Conservation (phyloP, 306 rosid species). For the Cicer judaicum region DNA sequence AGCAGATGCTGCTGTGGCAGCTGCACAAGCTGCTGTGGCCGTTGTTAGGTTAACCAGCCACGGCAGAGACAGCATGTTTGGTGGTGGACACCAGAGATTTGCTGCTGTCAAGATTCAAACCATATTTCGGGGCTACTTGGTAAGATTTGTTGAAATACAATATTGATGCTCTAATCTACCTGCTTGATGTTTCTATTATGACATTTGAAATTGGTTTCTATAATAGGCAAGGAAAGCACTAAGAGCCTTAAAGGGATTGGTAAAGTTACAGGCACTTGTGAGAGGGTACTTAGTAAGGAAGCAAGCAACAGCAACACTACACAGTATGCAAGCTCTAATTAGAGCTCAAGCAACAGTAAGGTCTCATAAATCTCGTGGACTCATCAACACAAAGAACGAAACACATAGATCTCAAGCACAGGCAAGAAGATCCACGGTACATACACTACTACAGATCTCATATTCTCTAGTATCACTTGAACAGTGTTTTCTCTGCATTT, state of each 20-base stretch:
- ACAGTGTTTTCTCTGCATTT: background rate
- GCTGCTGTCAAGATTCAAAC: conserved; percentile 90
- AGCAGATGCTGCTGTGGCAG: conserved; percentile 92
- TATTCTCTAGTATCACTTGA: conserved; percentile 17
- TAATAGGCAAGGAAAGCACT: conserved; percentile 88
- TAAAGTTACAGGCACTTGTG: conserved; percentile 84
- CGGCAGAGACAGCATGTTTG: conserved; percentile 68
- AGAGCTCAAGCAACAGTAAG: conserved; percentile 96
- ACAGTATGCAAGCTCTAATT: conserved; percentile 86
- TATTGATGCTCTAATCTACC: too few relatives aligned
- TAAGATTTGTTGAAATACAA: conserved; percentile 32
- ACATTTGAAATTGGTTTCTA: conserved; percentile 15
- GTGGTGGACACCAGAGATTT: conserved; percentile 67
- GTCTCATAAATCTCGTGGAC: conserved; percentile 62
- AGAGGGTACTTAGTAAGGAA: conserved; percentile 91
- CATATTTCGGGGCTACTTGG: conserved; percentile 76
- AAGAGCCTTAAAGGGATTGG: conserved; percentile 87
- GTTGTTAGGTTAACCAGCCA: conserved; percentile 90
- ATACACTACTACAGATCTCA: conserved; percentile 39
- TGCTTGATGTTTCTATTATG: background rate
- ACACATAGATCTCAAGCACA: conserved; percentile 52
- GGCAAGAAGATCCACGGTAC: conserved; percentile 76
- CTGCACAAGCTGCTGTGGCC: conserved; percentile 90
- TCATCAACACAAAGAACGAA: conserved; percentile 47
- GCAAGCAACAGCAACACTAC: conserved; percentile 86